Percentiles rank a stretch among this genome's conserved stretches.
phyloP scores from a whole-genome alignment of 768 basidiomycete genomes.

The Naganishia kalamii region DNA sequence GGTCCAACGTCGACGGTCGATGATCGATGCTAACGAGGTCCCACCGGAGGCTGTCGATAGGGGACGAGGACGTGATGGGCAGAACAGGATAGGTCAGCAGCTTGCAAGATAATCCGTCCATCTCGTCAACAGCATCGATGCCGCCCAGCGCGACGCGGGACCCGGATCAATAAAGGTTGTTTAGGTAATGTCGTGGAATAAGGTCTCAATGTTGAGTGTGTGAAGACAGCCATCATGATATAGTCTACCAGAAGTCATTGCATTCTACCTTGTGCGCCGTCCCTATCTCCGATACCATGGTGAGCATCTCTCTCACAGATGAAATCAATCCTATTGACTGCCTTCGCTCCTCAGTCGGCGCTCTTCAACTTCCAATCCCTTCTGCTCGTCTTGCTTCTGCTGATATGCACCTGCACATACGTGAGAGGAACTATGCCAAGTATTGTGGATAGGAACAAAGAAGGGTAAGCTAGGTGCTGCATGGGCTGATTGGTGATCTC shows the following conservation, averaged over 20 bases:
- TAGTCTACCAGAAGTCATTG: too few species aligned
- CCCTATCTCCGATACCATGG: not conserved
- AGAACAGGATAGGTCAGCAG: not conserved
- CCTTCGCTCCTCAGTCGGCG: constrained; percentile 58
- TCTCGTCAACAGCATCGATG: not conserved
- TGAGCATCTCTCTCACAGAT: not conserved
- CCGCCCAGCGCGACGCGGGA: not conserved
- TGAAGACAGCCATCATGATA: too few species aligned
- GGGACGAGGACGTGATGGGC: too few species aligned
- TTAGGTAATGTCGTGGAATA: too few species aligned
- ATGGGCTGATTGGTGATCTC: too few species aligned
- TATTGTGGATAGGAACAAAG: constrained; percentile 84
- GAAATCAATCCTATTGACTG: not conserved
- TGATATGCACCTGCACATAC: constrained; percentile 97
- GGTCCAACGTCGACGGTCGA: too few species aligned
- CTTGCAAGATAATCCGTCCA: not conserved
- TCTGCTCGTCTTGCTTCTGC: constrained; percentile 81
- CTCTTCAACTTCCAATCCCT: constrained; percentile 97
- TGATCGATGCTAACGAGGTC: not conserved
- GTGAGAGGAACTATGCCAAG: constrained; percentile 82
- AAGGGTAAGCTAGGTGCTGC: constrained; percentile 60
- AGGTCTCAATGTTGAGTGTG: too few species aligned
- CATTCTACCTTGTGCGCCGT: too few species aligned
- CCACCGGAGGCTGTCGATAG: not conserved
- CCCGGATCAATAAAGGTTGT: too few species aligned